Conservation (phyloP, 176 grass and related monocot genomes). For the Poa pratensis region DNA sequence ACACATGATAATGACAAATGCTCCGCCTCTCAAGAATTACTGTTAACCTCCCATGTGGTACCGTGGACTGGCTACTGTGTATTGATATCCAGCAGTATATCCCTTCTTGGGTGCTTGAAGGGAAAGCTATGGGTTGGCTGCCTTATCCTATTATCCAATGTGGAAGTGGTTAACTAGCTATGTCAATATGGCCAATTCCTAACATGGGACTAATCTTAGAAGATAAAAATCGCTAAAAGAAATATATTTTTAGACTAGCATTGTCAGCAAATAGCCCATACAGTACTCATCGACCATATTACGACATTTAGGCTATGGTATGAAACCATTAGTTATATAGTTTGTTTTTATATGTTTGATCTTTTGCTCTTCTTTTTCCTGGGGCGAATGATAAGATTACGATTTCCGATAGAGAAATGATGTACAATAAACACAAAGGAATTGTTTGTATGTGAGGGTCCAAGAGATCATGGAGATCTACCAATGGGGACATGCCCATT, state of each 20-base stretch:
- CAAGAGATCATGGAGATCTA: slow-evolving; percentile 53
- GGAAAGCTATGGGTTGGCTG: slow-evolving; percentile 18
- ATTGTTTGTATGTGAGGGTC: slow-evolving; percentile 37
- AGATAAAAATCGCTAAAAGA: neutral
- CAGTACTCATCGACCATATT: neutral
- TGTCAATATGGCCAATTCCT: neutral
- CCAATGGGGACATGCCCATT: slow-evolving; percentile 52
- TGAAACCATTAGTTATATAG: neutral
- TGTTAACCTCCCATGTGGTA: neutral
- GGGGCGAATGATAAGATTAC: slow-evolving; percentile 25
- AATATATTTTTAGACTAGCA: neutral
- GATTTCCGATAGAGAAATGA: slow-evolving; percentile 38
- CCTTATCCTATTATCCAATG: slow-evolving; percentile 47
- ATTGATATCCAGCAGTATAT: slow-evolving; percentile 19
- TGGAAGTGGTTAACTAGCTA: slow-evolving; percentile 27
- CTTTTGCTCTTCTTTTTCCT: neutral
- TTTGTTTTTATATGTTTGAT: neutral
- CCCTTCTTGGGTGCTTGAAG: neutral
- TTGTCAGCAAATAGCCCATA: neutral
- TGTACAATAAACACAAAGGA: slow-evolving; percentile 16
- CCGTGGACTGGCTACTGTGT: neutral
- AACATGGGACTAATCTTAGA: neutral
- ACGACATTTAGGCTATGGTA: neutral
- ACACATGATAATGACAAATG: neutral
- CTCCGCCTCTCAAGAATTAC: neutral